Evolutionary conservation across 371 early-diverging fungal genomes (phyloP), one percentile per base, ranked within the genome.

Genomic region (Haplosporangium sp.): DNA sequence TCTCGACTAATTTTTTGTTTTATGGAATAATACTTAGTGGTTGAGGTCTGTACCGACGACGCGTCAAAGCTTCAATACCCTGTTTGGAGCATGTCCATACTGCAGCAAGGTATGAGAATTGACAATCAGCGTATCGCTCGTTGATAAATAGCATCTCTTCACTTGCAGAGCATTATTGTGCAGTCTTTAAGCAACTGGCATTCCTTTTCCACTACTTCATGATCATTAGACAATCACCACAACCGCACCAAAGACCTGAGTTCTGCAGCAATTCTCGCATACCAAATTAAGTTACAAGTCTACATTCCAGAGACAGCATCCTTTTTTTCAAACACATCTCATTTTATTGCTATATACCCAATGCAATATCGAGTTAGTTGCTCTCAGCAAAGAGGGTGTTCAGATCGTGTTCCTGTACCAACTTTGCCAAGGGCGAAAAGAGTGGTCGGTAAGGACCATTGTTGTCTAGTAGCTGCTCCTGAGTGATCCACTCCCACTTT

Each of bases 11-110:
- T 5, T 46, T 46, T 2, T 57, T 14, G 29, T 29, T 29, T 29
- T 29, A 29, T 29, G 29, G 4, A 29, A 29, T 11, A 13, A 8
- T 56, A 12, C 37, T 12, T 79, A 86, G 85, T 87, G 87, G 87
- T 79, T 87, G 11, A 70, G 83, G 11, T 69, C 87, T 37, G 73
- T 86, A 23, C 85, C 86, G 8, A 83, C 85, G 21, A 87, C 86
- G 18, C 81, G 86, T 11, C 87, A 86, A 56, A 87, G 84, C 58
- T 87, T 84, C 53, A 69, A 77, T 47, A 86, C 83, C 13, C 83
- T 85, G 16, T 86, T 84, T 63, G 87, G 87, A n/a, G 73, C 69
- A 21, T 87, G 88, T 52, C 88, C 88, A 6, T 87, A 87, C 59
- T 87, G 88, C 62, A 80, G 73, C 51, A 82, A 85, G 63, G 87